Evolutionary conservation across 257 asterid species (phyloP), one percentile per base, ranked within the genome.

Genomic region (Solanum etuberosum): DNA sequence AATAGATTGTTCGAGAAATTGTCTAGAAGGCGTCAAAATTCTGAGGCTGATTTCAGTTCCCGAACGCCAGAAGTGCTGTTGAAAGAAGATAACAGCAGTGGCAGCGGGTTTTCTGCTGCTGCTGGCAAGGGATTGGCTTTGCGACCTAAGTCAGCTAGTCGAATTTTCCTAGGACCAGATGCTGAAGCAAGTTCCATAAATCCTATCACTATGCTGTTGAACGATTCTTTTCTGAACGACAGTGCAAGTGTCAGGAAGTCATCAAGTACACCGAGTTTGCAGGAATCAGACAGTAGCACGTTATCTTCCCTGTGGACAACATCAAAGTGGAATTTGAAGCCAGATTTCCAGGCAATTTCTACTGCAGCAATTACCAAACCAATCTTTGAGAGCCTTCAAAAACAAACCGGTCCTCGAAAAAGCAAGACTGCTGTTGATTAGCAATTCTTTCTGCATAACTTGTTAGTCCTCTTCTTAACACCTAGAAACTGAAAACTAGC

Each of bases 371-470:
- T 94, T 89, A 83, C 97, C 11, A 94, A 90, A 89, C 97, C 98
- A 20, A 94, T 95, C 90, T 93, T 95, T 71, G 97, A 95, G 88
- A 97, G 98, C 85, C 88, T 95, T 83, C 93, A 94, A 21, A 94
- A 91, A 86, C 96, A 94, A 20, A 86, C 92, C 38, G 83, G 77
- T 37, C 91, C 90, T 85, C 91, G 95, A 57, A 92, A 87, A 91
- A 93, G 89, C 89, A 95, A 95, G 88, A 90, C 98, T 74, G 98
- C 98, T 25, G 92, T 94, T 51, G 98, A 95, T 90, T 95, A 94
- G 92, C 71, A 70, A 21, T 74, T 65, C 6, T 15, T n/a, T 23
- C 84, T 70, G 29, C 68, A 31, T 81, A 29, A 72, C 32, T 76
- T 72, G 37, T 72, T 51, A 9, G 73, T 25, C 84, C 46, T 61